These are phyloP conservation scores for Neurospora sp. DNA, from an alignment of 495 filamentous ascomycete genomes.

Conservation along the genomic window DNA sequence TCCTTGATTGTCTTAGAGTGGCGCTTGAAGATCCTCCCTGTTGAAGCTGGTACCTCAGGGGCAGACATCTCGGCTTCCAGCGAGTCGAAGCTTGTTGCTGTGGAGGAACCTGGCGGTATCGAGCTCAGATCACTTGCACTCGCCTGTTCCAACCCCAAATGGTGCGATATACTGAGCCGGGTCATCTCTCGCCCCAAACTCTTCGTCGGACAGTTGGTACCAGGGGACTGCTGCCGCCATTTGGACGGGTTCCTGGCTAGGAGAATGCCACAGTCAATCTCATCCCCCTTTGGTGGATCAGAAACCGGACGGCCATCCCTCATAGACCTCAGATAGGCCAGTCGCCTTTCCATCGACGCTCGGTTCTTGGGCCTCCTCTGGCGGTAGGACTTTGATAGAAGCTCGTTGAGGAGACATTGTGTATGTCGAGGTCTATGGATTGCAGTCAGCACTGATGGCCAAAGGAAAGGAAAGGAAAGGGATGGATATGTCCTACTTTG, in stretches of 20 bases:
- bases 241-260: neutral
- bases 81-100: neutral
- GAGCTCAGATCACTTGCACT: neutral
- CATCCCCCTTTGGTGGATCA: neutral
- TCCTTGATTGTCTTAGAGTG: neutral
- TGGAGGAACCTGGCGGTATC: neutral
- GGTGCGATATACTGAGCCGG: neutral
- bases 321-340: neutral
- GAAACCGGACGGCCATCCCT: neutral
- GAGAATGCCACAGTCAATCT: constrained; percentile 6
- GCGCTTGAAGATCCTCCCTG: neutral
- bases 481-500: constrained; percentile 1
- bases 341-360: neutral
- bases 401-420: constrained; percentile 11
- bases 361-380: constrained; percentile 11
- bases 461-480: neutral
- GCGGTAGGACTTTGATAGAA: constrained; percentile 12
- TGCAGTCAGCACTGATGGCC: neutral
- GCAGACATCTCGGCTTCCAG: neutral
- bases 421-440: constrained; percentile 5
- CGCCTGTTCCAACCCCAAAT: neutral
- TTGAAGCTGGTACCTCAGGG: neutral
- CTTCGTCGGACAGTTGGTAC: neutral
- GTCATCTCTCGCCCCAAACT: neutral
- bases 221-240: neutral